A percentile compares a stretch with the other conserved stretches of the same genome.
These are phyloP conservation scores for Zoysia matrella DNA, from an alignment of 202 grass and related monocot genomes.

Conservation along the genomic window DNA sequence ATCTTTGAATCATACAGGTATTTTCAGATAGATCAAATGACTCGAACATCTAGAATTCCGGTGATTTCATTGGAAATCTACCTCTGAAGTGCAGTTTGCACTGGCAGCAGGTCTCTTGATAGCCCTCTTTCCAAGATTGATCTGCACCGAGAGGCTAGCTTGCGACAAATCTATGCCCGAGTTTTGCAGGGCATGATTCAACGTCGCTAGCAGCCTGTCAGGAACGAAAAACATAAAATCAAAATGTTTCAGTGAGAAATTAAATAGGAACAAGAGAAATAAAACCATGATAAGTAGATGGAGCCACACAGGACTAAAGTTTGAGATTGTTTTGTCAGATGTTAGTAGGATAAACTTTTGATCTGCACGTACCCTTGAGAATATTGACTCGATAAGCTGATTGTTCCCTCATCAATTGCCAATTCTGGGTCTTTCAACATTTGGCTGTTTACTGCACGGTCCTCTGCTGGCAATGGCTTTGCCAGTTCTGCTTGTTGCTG, in stretches of 20 bases:
- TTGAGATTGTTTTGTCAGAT: background rate
- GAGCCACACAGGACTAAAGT: background rate
- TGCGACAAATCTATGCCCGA: slow-evolving; percentile 84
- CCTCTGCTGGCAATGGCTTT: slow-evolving; percentile 46
- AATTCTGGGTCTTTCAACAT: slow-evolving; percentile 55
- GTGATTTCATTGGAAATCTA: slow-evolving; percentile 32
- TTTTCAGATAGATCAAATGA: background rate
- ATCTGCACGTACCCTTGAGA: slow-evolving; percentile 67
- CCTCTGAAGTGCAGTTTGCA: slow-evolving; percentile 48
- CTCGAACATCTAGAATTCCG: background rate
- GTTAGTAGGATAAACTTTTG: background rate
- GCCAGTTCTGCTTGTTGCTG: slow-evolving; percentile 30
- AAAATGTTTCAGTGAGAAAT: background rate
- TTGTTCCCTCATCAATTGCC: slow-evolving; percentile 75
- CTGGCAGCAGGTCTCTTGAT: slow-evolving; percentile 41
- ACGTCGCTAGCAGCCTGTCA: slow-evolving; percentile 63
- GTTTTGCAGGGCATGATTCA: slow-evolving; percentile 71
- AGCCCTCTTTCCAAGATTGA: slow-evolving; percentile 74
- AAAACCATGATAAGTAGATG: background rate
- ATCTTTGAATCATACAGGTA: too few relatives aligned
- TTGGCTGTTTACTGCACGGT: slow-evolving; percentile 31
- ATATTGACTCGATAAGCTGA: slow-evolving; percentile 77
- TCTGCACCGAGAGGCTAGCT: slow-evolving; percentile 80
- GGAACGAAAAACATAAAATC: background rate
- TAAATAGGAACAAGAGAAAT: background rate